phyloP scores from a whole-genome alignment of 176 grass and related monocot genomes.

The Pontederia crassipes region DNA sequence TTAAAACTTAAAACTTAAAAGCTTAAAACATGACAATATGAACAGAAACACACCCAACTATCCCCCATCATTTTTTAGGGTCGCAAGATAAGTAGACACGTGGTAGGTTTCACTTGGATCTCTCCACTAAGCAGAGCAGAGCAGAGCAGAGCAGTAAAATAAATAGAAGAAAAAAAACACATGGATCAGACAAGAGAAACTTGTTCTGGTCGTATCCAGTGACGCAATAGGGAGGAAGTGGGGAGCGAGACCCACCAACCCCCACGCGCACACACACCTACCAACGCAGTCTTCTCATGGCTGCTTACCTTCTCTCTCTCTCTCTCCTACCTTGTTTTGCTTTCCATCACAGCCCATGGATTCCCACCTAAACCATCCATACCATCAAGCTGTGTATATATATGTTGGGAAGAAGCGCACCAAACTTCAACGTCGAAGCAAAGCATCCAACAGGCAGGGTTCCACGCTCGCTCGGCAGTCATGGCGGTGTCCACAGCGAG shows the following conservation, averaged over 20 bases:
- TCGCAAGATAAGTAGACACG: too few relatives aligned
- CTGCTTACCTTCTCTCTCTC: neutral
- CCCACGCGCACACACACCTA: neutral
- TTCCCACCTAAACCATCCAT: neutral
- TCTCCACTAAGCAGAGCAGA: too few relatives aligned
- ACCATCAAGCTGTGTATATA: neutral
- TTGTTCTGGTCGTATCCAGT: neutral
- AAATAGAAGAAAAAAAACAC: too few relatives aligned
- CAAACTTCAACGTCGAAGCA: neutral
- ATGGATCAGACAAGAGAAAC: too few relatives aligned
- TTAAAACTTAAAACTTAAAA: too few relatives aligned
- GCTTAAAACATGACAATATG: too few relatives aligned
- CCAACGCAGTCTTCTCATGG: neutral
- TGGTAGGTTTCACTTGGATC: too few relatives aligned
- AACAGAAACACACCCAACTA: too few relatives aligned
- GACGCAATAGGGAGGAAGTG: neutral
- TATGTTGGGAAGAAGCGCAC: neutral
- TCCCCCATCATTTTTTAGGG: too few relatives aligned
- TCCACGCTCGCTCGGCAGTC: neutral
- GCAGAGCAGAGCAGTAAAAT: too few relatives aligned
- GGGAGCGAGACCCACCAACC: neutral
- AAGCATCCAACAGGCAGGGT: neutral
- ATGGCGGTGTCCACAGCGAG: neutral
- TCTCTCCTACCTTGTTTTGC: neutral
- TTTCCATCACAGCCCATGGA: neutral